Base-by-base conservation (phyloP, 2,329 filamentous ascomycete species). In the Aspergillus sp. region DNA sequence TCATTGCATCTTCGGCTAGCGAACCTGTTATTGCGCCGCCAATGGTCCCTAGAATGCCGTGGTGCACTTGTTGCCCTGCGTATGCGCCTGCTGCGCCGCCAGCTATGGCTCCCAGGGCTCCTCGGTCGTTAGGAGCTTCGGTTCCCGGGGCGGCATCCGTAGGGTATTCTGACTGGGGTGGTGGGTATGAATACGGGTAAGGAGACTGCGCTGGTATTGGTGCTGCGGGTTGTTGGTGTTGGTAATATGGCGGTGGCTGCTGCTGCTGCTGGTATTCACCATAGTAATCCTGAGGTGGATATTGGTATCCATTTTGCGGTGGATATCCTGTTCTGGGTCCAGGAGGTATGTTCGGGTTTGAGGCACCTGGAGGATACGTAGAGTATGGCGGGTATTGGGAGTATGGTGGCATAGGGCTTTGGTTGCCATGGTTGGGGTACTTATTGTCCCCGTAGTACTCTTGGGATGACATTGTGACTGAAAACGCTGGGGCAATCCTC, bases 11-110 rank as follows among this genome's bases (percentile, higher is more conserved):
- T 63, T 80, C 76, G 8, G 75, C 71, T 48, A 79, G 66, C 49
- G 73, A 76, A 35, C 78, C 78, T 3, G 74, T 69, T 54, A 80
- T 75, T 24, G 78, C 78, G 17, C 78, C 78, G 52, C 76, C 77
- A 46, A 80, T 68, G 4, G 77, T 73, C 52, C 78, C 78, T 17
- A 80, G 69, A 61, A 80, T 67, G 23, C 78, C 78, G 66, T 80
- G 78, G 57, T 76, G 70, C 55, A 72, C 75, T 62, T 80, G 73
- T 66, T 77, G 73, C 45, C 78, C 78, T 23, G 70, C 73, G 55
- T 72, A 79, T 15, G 73, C 78, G 44, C 78, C 78, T 12, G 73
- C 70, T 5, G 75, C 72, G 53, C 77, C 78, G 45, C 78, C 78
- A 19, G 76, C 75, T 31, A 79, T 57, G 7, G 77, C 77, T 14